Conservation (phyloP, 1,284 basidiomycete genomes). For the Cystobasidiaceae sp. region DNA sequence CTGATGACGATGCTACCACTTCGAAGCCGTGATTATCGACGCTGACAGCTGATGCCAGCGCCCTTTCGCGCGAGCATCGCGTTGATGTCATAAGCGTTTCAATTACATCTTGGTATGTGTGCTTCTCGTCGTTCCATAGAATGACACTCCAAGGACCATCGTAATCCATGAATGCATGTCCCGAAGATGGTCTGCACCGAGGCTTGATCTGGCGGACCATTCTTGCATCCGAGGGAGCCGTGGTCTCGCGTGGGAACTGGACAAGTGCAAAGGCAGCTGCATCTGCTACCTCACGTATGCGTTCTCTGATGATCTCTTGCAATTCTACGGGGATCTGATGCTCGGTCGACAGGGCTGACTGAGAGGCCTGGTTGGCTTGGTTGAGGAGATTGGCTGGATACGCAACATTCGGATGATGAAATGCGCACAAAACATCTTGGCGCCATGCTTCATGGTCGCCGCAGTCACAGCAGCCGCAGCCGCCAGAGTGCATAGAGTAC, state of each 20-base stretch:
- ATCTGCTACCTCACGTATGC: neutral
- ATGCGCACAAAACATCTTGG: slow-evolving; percentile 32
- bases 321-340: slow-evolving; percentile 22
- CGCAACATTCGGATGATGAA: slow-evolving; percentile 23
- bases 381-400: slow-evolving; percentile 23
- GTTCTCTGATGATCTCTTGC: slow-evolving; percentile 3
- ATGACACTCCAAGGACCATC: slow-evolving; percentile 75
- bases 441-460: slow-evolving; percentile 81
- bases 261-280: neutral
- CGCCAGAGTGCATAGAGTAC: slow-evolving; percentile 84
- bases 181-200: neutral
- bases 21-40: slow-evolving; percentile 79
- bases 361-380: neutral
- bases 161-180: slow-evolving; percentile 36
- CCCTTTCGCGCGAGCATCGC: slow-evolving; percentile 59
- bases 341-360: slow-evolving; percentile 6
- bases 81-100: slow-evolving; percentile 64
- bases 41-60: slow-evolving; percentile 59
- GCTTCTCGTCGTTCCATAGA: slow-evolving; percentile 97
- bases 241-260: slow-evolving; percentile 6
- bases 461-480: slow-evolving; percentile 74
- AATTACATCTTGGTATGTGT: slow-evolving; percentile 84
- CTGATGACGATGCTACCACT: slow-evolving; percentile 70
- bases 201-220: neutral
- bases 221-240: neutral